A percentile compares a stretch with the other conserved stretches of the same genome.
phyloP scores from a whole-genome alignment of 2,329 filamentous ascomycete genomes.

The Calonectria ilicicola region DNA sequence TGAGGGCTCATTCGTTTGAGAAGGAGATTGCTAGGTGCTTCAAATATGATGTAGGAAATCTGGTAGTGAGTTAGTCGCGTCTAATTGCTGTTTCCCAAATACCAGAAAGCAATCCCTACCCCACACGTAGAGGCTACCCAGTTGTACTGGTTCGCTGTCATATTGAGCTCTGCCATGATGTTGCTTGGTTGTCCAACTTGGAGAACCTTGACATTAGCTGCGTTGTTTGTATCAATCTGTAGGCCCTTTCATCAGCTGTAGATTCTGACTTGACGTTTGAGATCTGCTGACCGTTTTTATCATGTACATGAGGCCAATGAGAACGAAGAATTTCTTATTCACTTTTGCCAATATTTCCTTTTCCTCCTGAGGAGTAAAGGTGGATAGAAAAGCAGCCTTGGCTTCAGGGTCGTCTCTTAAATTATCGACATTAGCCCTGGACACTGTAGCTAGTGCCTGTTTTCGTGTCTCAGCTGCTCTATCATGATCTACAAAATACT shows the following conservation, averaged over 20 bases:
- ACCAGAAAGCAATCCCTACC: background rate
- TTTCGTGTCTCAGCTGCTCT: background rate
- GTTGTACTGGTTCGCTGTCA: conserved; percentile 21
- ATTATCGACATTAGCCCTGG: background rate
- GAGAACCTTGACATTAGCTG: conserved; percentile 55
- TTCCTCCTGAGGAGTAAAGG: conserved; percentile 54
- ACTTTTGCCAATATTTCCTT: conserved; percentile 54
- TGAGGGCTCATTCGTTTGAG: conserved; percentile 42
- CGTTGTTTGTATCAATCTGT: conserved; percentile 53
- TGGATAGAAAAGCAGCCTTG: conserved; percentile 46
- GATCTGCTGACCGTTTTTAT: conserved; percentile 47
- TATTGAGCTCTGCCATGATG: conserved; percentile 15
- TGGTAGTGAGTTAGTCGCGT: conserved; percentile 45
- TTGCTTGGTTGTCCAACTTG: conserved; percentile 48
- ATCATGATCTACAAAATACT: background rate
- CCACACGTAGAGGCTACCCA: conserved; percentile 16
- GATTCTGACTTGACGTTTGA: background rate
- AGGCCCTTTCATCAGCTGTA: background rate
- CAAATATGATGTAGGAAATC: conserved; percentile 55
- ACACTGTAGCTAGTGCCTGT: background rate
- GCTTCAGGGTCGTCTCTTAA: background rate
- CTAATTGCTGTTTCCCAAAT: conserved; percentile 25
- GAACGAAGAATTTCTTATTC: conserved; percentile 49
- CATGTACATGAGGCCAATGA: conserved; percentile 56
- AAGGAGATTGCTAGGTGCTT: conserved; percentile 53